Evolutionary conservation across 2,329 filamentous ascomycete species (phyloP).

Genomic region (Aspergillus floridensis): DNA sequence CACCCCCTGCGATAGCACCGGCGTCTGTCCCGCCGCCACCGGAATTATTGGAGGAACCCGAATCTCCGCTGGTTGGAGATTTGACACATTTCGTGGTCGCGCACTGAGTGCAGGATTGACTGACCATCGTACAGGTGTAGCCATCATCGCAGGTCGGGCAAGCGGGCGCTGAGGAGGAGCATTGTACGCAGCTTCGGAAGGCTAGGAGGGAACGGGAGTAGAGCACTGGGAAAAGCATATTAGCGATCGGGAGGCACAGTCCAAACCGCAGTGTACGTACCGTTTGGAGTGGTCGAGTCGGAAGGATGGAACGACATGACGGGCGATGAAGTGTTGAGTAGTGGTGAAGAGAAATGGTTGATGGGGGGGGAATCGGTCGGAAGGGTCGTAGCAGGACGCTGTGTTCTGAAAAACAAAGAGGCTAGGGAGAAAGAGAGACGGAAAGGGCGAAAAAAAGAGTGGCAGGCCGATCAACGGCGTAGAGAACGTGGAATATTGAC

Average conservation of each 20-base stretch:
- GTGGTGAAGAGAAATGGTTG: background rate
- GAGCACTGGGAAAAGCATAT: slow-evolving; percentile 13
- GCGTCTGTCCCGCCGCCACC: slow-evolving; percentile 59
- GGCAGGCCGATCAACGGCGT: slow-evolving; percentile 33
- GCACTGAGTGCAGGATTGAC: slow-evolving; percentile 60
- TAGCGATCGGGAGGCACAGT: background rate
- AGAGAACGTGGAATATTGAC: slow-evolving; percentile 16
- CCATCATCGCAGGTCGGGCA: slow-evolving; percentile 59
- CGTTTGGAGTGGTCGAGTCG: slow-evolving; percentile 21
- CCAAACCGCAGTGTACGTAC: slow-evolving; percentile 15
- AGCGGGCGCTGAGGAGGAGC: slow-evolving; percentile 51
- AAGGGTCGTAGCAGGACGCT: slow-evolving; percentile 4
- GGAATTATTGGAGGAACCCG: slow-evolving; percentile 12
- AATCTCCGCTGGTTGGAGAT: slow-evolving; percentile 36
- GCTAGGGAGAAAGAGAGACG: background rate
- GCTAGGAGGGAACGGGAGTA: slow-evolving; percentile 22
- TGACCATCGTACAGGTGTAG: slow-evolving; percentile 59
- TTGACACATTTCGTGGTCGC: slow-evolving; percentile 56
- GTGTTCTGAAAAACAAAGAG: slow-evolving; percentile 1
- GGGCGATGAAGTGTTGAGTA: slow-evolving; percentile 12
- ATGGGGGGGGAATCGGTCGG: slow-evolving; percentile 3
- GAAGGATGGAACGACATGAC: slow-evolving; percentile 29
- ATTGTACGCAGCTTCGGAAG: slow-evolving; percentile 54
- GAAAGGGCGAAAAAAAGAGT: slow-evolving; percentile 17
- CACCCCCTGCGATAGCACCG: slow-evolving; percentile 87